Percentiles rank a stretch among this genome's conserved stretches.
These are phyloP conservation scores for Aspergillus ustus DNA, from an alignment of 2,329 filamentous ascomycete species.

Conservation along the genomic window DNA sequence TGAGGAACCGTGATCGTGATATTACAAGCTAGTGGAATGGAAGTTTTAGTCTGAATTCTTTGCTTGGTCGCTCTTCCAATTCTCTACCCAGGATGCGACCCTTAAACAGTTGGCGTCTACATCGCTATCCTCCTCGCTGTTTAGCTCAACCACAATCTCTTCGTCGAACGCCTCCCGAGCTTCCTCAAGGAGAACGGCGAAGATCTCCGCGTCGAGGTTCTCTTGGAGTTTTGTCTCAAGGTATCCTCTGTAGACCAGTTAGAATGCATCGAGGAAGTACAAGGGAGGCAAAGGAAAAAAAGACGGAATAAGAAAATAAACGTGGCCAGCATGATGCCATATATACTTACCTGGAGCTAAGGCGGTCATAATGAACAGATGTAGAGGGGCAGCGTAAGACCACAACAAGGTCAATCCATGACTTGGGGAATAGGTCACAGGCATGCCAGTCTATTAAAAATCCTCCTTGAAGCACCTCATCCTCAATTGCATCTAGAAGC, in stretches of 20 bases:
- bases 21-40: background rate
- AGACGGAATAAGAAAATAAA: background rate
- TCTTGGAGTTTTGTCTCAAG: constrained; percentile 87
- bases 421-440: constrained; percentile 90
- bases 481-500: constrained; percentile 87
- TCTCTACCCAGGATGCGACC: constrained; percentile 78
- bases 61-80: constrained; percentile 70
- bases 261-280: background rate
- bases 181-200: constrained; percentile 91
- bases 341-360: constrained; percentile 67
- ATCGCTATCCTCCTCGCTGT: constrained; percentile 79
- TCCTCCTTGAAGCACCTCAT: constrained; percentile 76
- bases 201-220: constrained; percentile 96
- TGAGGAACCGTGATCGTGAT: background rate
- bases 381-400: constrained; percentile 81
- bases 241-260: constrained; percentile 66
- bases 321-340: background rate
- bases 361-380: constrained; percentile 78
- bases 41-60: constrained; percentile 33
- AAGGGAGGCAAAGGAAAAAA: background rate
- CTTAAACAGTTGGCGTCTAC: constrained; percentile 88
- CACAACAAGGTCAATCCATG: constrained; percentile 93
- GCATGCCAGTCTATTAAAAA: constrained; percentile 98
- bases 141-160: constrained; percentile 86
- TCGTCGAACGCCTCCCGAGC: constrained; percentile 84